These are phyloP conservation scores for Cyclostephanos invisitatus DNA, from an alignment of 108 stramenopile genomes.

Conservation along the genomic window DNA sequence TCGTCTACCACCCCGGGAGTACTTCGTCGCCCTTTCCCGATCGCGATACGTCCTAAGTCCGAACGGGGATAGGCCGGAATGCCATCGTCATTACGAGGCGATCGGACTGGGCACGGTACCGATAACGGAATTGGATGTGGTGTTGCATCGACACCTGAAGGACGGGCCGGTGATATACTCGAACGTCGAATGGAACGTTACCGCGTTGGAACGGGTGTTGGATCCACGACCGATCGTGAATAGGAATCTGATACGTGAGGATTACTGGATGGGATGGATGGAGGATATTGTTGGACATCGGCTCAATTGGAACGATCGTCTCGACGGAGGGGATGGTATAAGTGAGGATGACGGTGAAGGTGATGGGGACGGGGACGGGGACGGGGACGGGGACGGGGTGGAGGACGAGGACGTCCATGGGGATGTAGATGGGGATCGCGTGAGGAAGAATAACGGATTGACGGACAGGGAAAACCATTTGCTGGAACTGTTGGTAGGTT, in stretches of 20 bases:
- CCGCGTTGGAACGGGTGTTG: neutral
- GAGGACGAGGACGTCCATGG: neutral
- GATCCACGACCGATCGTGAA: conserved; percentile 16
- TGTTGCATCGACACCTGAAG: conserved; percentile 1
- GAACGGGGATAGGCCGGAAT: conserved; percentile 23
- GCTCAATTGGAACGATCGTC: neutral
- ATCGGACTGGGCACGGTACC: conserved; percentile 19
- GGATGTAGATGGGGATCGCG: neutral
- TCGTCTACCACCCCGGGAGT: neutral
- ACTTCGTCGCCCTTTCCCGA: neutral
- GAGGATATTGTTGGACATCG: neutral
- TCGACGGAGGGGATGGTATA: neutral
- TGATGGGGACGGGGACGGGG: neutral
- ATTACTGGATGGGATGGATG: conserved; percentile 28
- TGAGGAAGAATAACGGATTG: neutral
- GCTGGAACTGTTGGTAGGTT: neutral
- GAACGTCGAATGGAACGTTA: conserved; percentile 8
- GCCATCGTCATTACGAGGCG: conserved; percentile 30
- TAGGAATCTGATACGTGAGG: conserved; percentile 38
- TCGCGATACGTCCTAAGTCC: conserved; percentile 20
- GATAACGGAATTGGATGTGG: conserved; percentile 21
- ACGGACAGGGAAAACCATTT: neutral
- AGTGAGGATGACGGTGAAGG: no score
- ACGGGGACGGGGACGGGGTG: no score
- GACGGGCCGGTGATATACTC: conserved; percentile 12